Evolutionary conservation across 1,284 basidiomycete genomes (phyloP).

Genomic region (Uromyces viciae-fabae): DNA sequence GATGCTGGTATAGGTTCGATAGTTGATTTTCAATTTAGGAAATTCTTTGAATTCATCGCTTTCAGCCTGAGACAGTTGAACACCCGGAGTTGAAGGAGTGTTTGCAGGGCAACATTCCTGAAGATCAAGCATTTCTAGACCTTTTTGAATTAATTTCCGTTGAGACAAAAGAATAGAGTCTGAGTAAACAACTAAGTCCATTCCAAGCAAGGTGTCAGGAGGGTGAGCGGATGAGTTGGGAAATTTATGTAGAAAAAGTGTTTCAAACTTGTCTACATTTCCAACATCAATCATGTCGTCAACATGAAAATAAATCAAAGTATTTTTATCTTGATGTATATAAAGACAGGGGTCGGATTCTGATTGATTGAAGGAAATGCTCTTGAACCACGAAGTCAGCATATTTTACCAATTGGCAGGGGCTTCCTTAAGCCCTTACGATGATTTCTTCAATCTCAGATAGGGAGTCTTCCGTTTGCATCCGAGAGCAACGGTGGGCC

Average conservation of each 20-base stretch:
- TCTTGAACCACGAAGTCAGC: background rate
- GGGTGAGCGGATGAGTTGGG: background rate
- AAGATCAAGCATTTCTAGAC: background rate
- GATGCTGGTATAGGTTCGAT: background rate
- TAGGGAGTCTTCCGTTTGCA: background rate
- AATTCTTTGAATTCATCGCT: background rate
- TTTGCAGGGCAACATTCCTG: background rate
- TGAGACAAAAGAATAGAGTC: background rate
- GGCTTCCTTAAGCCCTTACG: conserved; percentile 2
- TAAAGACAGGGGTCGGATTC: background rate
- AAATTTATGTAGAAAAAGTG: background rate
- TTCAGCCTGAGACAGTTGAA: background rate
- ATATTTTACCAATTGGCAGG: background rate
- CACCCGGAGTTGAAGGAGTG: background rate
- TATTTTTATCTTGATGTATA: background rate
- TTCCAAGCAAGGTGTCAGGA: background rate
- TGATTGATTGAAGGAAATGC: background rate
- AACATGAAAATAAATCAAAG: background rate
- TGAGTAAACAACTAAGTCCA: background rate
- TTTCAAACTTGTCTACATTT: background rate
- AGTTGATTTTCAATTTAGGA: background rate
- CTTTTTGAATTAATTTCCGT: background rate
- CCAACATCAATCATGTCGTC: background rate
- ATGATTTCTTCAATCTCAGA: background rate
- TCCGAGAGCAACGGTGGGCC: no score